Conservation (phyloP, 495 filamentous ascomycete species). For the Podospora pseudocomata region DNA sequence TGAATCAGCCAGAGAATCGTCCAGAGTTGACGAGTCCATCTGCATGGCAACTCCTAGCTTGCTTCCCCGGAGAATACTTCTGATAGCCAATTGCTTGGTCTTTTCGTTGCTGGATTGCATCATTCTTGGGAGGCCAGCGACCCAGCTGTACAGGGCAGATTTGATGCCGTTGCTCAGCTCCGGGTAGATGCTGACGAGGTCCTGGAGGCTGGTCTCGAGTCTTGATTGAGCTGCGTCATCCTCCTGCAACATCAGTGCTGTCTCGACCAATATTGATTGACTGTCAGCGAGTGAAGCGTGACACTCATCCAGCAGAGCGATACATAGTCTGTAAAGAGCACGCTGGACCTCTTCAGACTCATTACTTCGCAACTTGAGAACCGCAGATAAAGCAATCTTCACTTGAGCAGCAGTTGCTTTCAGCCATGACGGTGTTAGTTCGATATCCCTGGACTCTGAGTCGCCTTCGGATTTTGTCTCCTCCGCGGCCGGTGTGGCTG, state of each 20-base stretch:
- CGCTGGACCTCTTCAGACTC: conserved; percentile 65
- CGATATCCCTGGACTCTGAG: background rate
- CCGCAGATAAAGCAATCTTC: conserved; percentile 75
- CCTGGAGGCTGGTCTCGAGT: conserved; percentile 49
- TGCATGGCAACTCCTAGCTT: conserved; percentile 62
- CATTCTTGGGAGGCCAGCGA: conserved; percentile 70
- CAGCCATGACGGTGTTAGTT: conserved; percentile 65
- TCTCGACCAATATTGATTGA: conserved; percentile 71
- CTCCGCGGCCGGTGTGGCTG: background rate
- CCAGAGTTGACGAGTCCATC: conserved; percentile 66
- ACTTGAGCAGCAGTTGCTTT: conserved; percentile 78
- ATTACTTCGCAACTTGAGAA: conserved; percentile 75
- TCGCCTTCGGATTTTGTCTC: conserved; percentile 8
- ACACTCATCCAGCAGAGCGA: conserved; percentile 72
- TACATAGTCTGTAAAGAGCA: conserved; percentile 65
- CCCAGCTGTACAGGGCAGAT: conserved; percentile 72
- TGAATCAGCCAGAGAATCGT: conserved; percentile 61
- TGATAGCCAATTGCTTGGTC: conserved; percentile 65
- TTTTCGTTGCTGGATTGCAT: conserved; percentile 84
- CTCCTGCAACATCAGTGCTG: conserved; percentile 67
- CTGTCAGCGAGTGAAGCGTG: conserved; percentile 67
- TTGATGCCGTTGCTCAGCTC: conserved; percentile 66
- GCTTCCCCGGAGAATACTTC: conserved; percentile 68
- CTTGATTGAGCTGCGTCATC: conserved; percentile 44
- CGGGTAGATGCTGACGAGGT: conserved; percentile 60